These are phyloP conservation scores for Baeospora myosura DNA, from an alignment of 1,284 basidiomycete species.

Conservation along the genomic window DNA sequence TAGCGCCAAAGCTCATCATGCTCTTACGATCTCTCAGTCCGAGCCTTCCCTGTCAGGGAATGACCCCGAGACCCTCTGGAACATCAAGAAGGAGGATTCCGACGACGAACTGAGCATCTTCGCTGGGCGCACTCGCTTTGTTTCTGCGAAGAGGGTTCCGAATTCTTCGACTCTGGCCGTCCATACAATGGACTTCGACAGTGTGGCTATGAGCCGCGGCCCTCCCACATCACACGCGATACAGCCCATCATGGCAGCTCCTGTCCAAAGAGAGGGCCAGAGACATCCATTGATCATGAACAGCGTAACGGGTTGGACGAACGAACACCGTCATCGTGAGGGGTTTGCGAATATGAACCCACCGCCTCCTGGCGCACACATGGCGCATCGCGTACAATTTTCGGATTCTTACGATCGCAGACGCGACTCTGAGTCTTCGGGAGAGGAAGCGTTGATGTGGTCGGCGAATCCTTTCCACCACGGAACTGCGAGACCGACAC, in stretches of 20 bases:
- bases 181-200: conserved; percentile 6
- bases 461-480: neutral
- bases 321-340: conserved; percentile 6
- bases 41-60: conserved; percentile 15
- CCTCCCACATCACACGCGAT: neutral
- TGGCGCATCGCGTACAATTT: neutral
- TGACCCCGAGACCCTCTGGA: conserved; percentile 36
- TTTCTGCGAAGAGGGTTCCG: conserved; percentile 29
- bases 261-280: too few species aligned
- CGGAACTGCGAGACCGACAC: neutral
- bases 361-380: neutral
- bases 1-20: conserved; percentile 47
- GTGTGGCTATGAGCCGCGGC: too few species aligned
- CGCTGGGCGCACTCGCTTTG: conserved; percentile 51
- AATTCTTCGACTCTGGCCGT: neutral
- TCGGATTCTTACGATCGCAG: conserved; percentile 5
- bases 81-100: conserved; percentile 34
- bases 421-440: neutral
- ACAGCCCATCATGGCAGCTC: neutral
- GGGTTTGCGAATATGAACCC: conserved; percentile 9
- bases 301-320: neutral
- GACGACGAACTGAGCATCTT: conserved; percentile 58
- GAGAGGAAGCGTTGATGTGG: neutral
- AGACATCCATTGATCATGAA: neutral
- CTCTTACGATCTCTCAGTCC: conserved; percentile 27